Evolutionary conservation across 495 filamentous ascomycete genomes (phyloP).

Genomic region (Penicillium simplicissimum): DNA sequence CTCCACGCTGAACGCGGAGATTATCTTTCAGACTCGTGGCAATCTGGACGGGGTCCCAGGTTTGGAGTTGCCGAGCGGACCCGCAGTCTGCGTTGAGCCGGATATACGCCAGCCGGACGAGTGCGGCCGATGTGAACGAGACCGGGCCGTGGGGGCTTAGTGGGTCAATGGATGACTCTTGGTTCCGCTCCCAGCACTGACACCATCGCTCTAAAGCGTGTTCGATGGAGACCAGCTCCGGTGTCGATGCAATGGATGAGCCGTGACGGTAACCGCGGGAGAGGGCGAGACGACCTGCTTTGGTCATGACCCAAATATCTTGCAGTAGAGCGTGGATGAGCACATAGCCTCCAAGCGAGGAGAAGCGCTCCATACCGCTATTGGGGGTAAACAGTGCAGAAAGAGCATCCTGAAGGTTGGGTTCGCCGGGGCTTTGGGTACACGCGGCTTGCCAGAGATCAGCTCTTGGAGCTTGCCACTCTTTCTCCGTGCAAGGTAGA

Average conservation of each 20-base stretch:
- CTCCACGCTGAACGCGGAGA: conserved; percentile 57
- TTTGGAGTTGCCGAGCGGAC: conserved; percentile 61
- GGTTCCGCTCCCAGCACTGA: conserved; percentile 57
- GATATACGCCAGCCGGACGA: conserved; percentile 66
- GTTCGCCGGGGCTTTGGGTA: conserved; percentile 29
- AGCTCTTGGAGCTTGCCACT: conserved; percentile 37
- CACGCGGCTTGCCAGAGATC: conserved; percentile 34
- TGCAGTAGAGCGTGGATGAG: conserved; percentile 70
- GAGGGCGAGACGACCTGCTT: conserved; percentile 49
- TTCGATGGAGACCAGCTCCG: conserved; percentile 57
- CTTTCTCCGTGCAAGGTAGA: conserved; percentile 54
- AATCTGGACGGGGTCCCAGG: conserved; percentile 60
- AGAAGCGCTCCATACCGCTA: conserved; percentile 36
- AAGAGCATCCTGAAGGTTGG: conserved; percentile 39
- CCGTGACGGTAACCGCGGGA: conserved; percentile 46
- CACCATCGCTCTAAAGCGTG: conserved; percentile 65
- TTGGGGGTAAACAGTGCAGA: conserved; percentile 29
- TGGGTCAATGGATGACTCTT: conserved; percentile 54
- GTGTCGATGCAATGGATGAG: conserved; percentile 34
- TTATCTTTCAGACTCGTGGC: conserved; percentile 58
- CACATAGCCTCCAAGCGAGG: conserved; percentile 66
- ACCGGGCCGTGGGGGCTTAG: conserved; percentile 58
- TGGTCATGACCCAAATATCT: conserved; percentile 66
- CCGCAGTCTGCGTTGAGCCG: conserved; percentile 66
- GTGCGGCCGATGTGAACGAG: conserved; percentile 66